Base-by-base conservation (phyloP, 768 basidiomycete genomes). In the Sporobolomyces pararoseus region DNA sequence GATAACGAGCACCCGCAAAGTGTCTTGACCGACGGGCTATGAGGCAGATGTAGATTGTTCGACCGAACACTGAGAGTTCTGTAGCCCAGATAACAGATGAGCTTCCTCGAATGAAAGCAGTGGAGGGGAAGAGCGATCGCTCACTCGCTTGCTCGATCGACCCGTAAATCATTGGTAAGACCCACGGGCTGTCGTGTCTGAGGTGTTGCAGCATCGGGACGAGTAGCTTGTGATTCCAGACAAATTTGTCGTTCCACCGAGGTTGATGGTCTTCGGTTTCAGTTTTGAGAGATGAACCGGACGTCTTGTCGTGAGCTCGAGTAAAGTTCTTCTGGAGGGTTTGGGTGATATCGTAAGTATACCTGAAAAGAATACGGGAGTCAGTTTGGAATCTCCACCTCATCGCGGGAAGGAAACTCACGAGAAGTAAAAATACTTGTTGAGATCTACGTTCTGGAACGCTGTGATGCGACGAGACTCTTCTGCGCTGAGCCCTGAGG, bases 371-470 rank as follows among this genome's bases (percentile, higher is more conserved):
- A 42, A n/a, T n/a, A n/a, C n/a, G n/a, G n/a, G n/a, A n/a, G n/a
- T n/a, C n/a, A n/a, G n/a, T n/a, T n/a, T n/a, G n/a, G n/a, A n/a
- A n/a, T n/a, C n/a, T n/a, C n/a, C n/a, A n/a, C n/a, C n/a, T 19
- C 7, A 50, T 4, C 19, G 2, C 32, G n/a, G 9, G 52, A 21
- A 49, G 64, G 23, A 17, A 10, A 66, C 78, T 42, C 72, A 91
- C 91, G 90, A 93, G 80, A 97, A 97, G 81, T 97, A 99, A 79
- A 98, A 98, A 81, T 98, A 97, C 81, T 97, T 97, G n/a, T 89
- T 88, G 84, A 98, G 86, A 77, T 99, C 95, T 1, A 97, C 93
- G 79, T 94, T 91, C 78, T 92, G 93, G 83, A 98, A 99, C 13
- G 90, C 85, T 68, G 86, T 88, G 82, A 94, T 86, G 39, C 93